These are phyloP conservation scores for Lasiodiplodia sp. DNA, from an alignment of 2,329 filamentous ascomycete species.

Conservation along the genomic window DNA sequence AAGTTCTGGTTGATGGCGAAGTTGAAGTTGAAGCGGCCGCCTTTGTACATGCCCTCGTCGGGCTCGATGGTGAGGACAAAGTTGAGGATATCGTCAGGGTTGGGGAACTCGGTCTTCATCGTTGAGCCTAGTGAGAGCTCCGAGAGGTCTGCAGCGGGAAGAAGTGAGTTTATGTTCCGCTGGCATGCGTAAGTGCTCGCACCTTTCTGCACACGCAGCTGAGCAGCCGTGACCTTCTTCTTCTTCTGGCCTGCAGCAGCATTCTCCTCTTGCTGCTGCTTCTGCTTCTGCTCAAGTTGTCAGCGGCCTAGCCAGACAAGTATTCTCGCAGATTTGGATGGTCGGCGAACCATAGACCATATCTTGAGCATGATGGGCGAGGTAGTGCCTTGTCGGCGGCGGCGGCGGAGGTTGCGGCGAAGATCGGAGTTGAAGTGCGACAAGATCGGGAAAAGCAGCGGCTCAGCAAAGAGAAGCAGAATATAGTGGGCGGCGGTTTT, in stretches of 20 bases:
- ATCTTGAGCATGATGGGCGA: constrained; percentile 88
- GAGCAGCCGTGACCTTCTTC: constrained; percentile 98
- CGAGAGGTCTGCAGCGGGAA: constrained; percentile 68
- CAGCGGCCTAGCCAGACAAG: constrained; percentile 33
- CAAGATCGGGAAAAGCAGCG: background rate
- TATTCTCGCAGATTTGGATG: background rate
- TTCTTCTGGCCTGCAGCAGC: constrained; percentile 85
- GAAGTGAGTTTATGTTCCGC: background rate
- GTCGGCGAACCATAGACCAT: constrained; percentile 87
- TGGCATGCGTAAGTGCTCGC: constrained; percentile 36
- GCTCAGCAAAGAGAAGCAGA: background rate
- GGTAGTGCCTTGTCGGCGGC: background rate
- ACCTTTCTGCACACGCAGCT: constrained; percentile 97
- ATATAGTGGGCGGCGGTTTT: background rate
- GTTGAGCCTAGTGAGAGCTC: constrained; percentile 80
- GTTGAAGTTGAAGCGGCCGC: constrained; percentile 84
- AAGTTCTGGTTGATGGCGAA: constrained; percentile 95
- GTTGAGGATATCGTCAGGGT: constrained; percentile 85
- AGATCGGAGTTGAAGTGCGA: constrained; percentile 10
- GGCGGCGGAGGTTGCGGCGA: constrained; percentile 24
- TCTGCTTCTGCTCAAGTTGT: constrained; percentile 74
- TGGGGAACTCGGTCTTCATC: constrained; percentile 82
- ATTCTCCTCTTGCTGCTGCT: constrained; percentile 88
- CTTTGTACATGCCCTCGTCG: constrained; percentile 89
- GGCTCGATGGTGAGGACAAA: constrained; percentile 83